Percentiles rank a stretch among this genome's conserved stretches.
These are phyloP conservation scores for Plasmodium cynomolgi DNA, from an alignment of 169 alveolate species.

Conservation along the genomic window DNA sequence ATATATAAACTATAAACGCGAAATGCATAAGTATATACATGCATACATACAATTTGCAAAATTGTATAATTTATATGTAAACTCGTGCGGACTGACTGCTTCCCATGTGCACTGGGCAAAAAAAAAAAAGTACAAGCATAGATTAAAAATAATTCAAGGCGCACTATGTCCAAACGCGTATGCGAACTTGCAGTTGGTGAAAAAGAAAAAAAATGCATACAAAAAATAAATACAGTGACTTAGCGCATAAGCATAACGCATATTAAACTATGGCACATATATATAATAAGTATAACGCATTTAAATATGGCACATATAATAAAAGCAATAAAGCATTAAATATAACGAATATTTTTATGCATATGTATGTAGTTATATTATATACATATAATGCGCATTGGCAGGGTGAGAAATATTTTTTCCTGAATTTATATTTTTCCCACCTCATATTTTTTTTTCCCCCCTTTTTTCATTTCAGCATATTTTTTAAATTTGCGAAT, in stretches of 20 bases:
- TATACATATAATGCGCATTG: not conserved
- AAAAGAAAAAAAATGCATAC: not conserved
- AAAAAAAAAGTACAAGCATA: not conserved
- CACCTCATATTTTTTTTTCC: not conserved
- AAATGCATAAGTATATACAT: too few relatives aligned
- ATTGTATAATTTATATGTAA: too few relatives aligned
- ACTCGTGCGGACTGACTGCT: not conserved
- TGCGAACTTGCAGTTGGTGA: not conserved
- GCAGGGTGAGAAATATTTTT: not conserved
- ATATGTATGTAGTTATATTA: too few relatives aligned
- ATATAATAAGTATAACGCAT: too few relatives aligned
- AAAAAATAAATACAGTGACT: too few relatives aligned
- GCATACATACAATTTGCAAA: not conserved
- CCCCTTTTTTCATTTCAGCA: not conserved
- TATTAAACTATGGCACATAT: too few relatives aligned
- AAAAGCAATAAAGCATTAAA: not conserved
- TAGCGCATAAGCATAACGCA: too few relatives aligned
- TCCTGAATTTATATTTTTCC: not conserved
- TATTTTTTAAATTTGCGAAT: not conserved
- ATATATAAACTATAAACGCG: not conserved
- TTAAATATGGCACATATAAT: not conserved
- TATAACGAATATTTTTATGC: too few relatives aligned
- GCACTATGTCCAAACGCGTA: not conserved
- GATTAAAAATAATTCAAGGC: not conserved
- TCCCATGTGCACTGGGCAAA: not conserved